phyloP scores from a whole-genome alignment of 768 basidiomycete genomes.

The Hysterangium stoloniferum region DNA sequence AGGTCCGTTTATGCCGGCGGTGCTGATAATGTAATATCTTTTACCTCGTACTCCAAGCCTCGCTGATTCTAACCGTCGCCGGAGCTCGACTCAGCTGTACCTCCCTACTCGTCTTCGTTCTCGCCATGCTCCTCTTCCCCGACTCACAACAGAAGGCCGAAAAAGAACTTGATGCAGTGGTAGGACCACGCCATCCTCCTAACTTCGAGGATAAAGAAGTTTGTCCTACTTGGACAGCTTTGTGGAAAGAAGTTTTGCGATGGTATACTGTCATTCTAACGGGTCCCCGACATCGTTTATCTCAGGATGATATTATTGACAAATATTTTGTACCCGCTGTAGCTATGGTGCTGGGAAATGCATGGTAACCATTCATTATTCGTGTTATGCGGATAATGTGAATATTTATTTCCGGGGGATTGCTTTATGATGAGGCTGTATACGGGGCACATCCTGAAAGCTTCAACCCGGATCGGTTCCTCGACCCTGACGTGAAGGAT shows the following conservation, averaged over 20 bases:
- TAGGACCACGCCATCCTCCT: background rate
- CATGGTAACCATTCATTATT: slow-evolving; percentile 13
- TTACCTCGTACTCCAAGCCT: background rate
- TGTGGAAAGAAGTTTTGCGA: background rate
- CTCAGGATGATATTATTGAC: slow-evolving; percentile 20
- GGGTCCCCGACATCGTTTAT: slow-evolving; percentile 5
- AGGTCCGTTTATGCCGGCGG: background rate
- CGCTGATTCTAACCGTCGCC: background rate
- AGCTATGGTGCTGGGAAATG: slow-evolving; percentile 14
- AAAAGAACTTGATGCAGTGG: background rate
- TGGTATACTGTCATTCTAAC: background rate
- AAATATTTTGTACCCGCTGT: slow-evolving; percentile 33
- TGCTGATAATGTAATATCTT: background rate
- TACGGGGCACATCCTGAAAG: background rate
- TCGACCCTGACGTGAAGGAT: background rate
- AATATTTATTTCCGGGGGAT: too few species aligned
- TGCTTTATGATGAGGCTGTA: too few species aligned
- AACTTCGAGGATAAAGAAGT: slow-evolving; percentile 6
- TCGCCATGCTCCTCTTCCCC: background rate
- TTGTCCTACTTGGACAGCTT: slow-evolving; percentile 1
- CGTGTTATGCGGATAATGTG: background rate
- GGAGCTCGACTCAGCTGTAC: background rate
- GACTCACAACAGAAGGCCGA: background rate
- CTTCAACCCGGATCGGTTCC: background rate
- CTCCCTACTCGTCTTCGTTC: background rate